Percentiles rank a stretch among this genome's conserved stretches.
Evolutionary conservation across 495 filamentous ascomycete genomes (phyloP).

Genomic region (Xylaria cubensis): DNA sequence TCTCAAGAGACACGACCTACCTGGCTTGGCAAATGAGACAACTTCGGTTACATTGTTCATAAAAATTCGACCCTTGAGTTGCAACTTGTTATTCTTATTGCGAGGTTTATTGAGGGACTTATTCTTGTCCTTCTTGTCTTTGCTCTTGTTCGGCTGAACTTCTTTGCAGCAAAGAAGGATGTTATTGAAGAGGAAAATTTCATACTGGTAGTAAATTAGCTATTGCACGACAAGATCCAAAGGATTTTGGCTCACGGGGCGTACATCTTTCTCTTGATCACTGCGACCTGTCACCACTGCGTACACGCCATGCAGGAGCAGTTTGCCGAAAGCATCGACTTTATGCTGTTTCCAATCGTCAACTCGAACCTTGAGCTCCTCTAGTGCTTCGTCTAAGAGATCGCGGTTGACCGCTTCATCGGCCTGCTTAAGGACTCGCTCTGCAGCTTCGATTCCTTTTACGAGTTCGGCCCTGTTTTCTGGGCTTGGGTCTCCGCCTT

Average conservation of each 20-base stretch:
- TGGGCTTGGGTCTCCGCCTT: conserved; percentile 66
- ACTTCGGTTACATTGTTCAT: conserved; percentile 99
- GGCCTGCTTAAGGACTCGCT: conserved; percentile 77
- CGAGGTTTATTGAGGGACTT: conserved; percentile 64
- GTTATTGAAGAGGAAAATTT: conserved; percentile 94
- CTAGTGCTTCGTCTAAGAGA: conserved; percentile 76
- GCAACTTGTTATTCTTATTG: conserved; percentile 78
- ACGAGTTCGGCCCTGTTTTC: conserved; percentile 71
- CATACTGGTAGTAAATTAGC: conserved; percentile 68
- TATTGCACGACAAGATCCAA: conserved; percentile 9
- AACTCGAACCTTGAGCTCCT: conserved; percentile 81
- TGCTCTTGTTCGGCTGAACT: conserved; percentile 83
- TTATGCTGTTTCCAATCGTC: conserved; percentile 97
- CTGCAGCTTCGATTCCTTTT: conserved; percentile 75
- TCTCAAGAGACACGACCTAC: conserved; percentile 55
- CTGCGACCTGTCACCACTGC: conserved; percentile 88
- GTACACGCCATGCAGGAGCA: conserved; percentile 91
- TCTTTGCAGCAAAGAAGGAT: conserved; percentile 99
- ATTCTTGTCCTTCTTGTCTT: conserved; percentile 69
- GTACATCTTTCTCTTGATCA: conserved; percentile 84
- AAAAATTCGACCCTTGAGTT: conserved; percentile 96
- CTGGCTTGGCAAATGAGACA: conserved; percentile 79
- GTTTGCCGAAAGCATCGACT: conserved; percentile 86
- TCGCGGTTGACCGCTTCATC: conserved; percentile 91
- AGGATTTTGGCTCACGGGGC: conserved; percentile 38